Evolutionary conservation across 495 filamentous ascomycete species (phyloP).

Genomic region (Penicillium roqueforti): DNA sequence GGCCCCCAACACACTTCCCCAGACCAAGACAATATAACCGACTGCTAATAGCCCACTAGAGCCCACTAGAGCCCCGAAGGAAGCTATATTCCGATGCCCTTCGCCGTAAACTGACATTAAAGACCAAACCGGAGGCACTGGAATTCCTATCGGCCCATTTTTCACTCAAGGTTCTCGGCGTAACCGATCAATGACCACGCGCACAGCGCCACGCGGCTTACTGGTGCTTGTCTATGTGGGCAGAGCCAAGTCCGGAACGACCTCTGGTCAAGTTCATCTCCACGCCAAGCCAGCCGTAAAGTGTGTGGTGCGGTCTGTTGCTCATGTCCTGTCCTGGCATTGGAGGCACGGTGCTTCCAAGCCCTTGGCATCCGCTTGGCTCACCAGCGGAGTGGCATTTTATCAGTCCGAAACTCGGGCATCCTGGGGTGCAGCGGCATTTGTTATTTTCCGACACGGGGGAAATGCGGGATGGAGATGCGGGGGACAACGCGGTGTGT

Average conservation of each 20-base stretch:
- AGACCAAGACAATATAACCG: background rate
- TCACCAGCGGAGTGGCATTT: slow-evolving; percentile 8
- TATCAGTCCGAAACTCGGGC: slow-evolving; percentile 7
- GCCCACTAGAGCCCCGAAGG: background rate
- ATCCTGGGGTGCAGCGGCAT: slow-evolving; percentile 4
- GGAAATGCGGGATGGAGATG: slow-evolving; percentile 14
- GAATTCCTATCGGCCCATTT: slow-evolving; percentile 5
- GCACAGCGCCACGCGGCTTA: slow-evolving; percentile 12
- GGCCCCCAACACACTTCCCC: background rate
- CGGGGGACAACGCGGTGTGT: slow-evolving; percentile 4
- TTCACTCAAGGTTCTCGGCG: slow-evolving; percentile 1
- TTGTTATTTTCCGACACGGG: slow-evolving; percentile 4
- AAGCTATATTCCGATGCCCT: background rate
- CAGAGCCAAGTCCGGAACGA: slow-evolving; percentile 17
- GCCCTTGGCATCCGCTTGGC: slow-evolving; percentile 23
- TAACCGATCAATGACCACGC: slow-evolving; percentile 14
- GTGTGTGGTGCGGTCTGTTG: slow-evolving; percentile 7
- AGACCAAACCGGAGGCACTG: background rate
- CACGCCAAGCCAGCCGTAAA: slow-evolving; percentile 18
- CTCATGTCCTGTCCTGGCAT: slow-evolving; percentile 7
- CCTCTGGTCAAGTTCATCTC: slow-evolving; percentile 9
- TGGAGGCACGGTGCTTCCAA: slow-evolving; percentile 15
- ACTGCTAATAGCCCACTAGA: slow-evolving; percentile 2
- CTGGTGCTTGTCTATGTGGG: slow-evolving; percentile 1
- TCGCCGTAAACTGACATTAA: background rate